Evolutionary conservation across 495 filamentous ascomycete species (phyloP), one percentile per base, ranked within the genome.

Genomic region (Cercophora scortea): DNA sequence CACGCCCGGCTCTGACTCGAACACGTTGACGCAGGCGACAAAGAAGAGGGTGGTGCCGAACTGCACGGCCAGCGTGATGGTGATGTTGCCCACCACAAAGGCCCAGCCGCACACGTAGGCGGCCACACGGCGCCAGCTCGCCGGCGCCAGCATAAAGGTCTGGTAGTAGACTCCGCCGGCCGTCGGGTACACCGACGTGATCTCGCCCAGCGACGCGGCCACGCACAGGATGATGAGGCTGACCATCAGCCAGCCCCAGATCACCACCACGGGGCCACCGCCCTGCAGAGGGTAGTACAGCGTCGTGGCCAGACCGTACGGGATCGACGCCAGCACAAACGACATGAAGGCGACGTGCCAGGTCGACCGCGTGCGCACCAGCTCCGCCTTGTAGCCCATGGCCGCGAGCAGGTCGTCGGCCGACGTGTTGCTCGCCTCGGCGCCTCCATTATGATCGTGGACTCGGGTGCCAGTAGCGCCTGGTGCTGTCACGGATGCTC

Each of bases 71-170:
- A 86, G 69, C 0, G 82, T 87, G 49, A 86, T 85, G 32, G 82
- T 86, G 65, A 84, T 83, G 59, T 86, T 86, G 25, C 83, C 84
- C 18, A 86, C 77, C 8, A 84, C 72, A 61, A 80, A 86, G 17
- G 81, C 65, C 84, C 84, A 87, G 48, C 80, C 83, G 54, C 76
- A 84, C 50, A 85, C 77, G 70, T 84, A 87, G 11, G 81, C 82
- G 4, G 81, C 62, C 8, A 81, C 55, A 12, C 67, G 64, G 45
- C 71, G 68, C 51, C 64, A 70, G 3, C 40, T 40, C 2, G 61
- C 51, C 8, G 78, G 66, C 7, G 77, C 70, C 1, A 81, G 65
- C 73, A 79, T 78, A 58, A 73, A 80, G 8, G 77, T 74, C 56
- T 79, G 76, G 52, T 79, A 81, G 55, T 81, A 81, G 42, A 79